Evolutionary conservation across 352 stramenopile species (phyloP).

Genomic region (Elongisporangium anandrum): DNA sequence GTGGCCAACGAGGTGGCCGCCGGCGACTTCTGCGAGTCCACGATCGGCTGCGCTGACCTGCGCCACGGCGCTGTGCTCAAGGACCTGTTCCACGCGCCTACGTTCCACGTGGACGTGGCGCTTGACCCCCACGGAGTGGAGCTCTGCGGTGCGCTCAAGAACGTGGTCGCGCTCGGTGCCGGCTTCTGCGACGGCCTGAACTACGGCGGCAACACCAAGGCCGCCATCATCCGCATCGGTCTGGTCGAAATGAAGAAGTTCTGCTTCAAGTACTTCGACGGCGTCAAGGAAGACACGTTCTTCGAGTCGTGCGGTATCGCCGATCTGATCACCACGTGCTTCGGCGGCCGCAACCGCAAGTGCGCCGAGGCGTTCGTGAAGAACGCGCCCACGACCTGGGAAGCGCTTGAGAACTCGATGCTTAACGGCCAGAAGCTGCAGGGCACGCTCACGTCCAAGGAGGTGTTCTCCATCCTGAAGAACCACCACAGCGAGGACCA

Average conservation of each 20-base stretch:
- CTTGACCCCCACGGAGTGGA: slow-evolving; percentile 93
- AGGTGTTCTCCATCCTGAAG: slow-evolving; percentile 92
- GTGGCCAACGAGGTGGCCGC: slow-evolving; percentile 95
- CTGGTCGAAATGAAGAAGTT: slow-evolving; percentile 95
- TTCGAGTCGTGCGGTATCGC: slow-evolving; percentile 96
- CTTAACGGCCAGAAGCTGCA: slow-evolving; percentile 98
- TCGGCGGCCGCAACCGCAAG: slow-evolving; percentile 95
- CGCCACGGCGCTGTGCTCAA: slow-evolving; percentile 61
- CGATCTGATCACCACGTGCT: slow-evolving; percentile 98
- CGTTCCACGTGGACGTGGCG: slow-evolving; percentile 93
- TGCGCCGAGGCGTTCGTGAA: slow-evolving; percentile 94
- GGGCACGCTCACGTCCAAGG: slow-evolving; percentile 91
- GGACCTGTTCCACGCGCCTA: slow-evolving; percentile 76
- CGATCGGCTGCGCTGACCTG: slow-evolving; percentile 86
- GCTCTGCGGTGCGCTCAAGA: slow-evolving; percentile 96
- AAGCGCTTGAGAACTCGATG: slow-evolving; percentile 92
- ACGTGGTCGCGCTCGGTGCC: slow-evolving; percentile 96
- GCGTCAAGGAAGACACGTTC: slow-evolving; percentile 92
- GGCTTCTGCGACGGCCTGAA: slow-evolving; percentile 95
- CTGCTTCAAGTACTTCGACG: slow-evolving; percentile 92
- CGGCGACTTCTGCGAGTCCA: slow-evolving; percentile 96
- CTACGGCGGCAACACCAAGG: slow-evolving; percentile 97
- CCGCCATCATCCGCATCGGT: slow-evolving; percentile 94
- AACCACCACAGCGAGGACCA: slow-evolving; percentile 68
- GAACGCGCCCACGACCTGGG: slow-evolving; percentile 61